Base-by-base conservation (phyloP, 805 yeast genomes). In the Yamadazyma nakazawae region DNA sequence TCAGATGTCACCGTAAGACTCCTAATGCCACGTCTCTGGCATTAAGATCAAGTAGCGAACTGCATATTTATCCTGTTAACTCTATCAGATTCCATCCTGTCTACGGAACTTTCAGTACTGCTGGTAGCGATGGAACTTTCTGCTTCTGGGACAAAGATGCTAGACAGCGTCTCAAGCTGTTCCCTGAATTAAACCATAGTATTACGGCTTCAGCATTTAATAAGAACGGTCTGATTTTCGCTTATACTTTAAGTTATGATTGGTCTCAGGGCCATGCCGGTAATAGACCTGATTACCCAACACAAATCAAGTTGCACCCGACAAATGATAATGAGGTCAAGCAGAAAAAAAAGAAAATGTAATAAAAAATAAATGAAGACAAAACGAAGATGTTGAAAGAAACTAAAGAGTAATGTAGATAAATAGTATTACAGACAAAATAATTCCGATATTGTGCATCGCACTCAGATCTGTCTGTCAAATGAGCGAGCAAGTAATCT, bases 111-210 rank as follows among this genome's bases (percentile, higher is more conserved):
- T 85, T 94, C 66, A 83, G 84, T 42, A 94, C 99, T 5, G 94
- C 96, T 1, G 98, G 99, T 11, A 79, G 94, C 19, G 99, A 94
- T 66, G 99, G 99, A 18, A 76, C 91, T 12, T 85, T 91, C 71
- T 84, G 90, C 58, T 85, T 88, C 71, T 94, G 99, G 99, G 98
- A 94, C 65, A 89, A 88, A 65, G 96, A 89, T 58, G 85, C 94
- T 45, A 82, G 85, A 62, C 95, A 87, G 62, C 78, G 98, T 57
- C 78, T 94, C 54, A 87, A 85, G 67, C 87, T 85, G 30, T 86
- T 81, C 72, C 89, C 96, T 5, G 67, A 79, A 9, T 72, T 84
- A 13, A 78, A 77, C 43, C 78, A 80, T 32, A 75, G 96, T 0
- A 84, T 94, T 45, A 76, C 96, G 0, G 82, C 85, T 34, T 78